Conservation (phyloP, 208 protist genomes). For the Trypanosoma platydactyli region DNA sequence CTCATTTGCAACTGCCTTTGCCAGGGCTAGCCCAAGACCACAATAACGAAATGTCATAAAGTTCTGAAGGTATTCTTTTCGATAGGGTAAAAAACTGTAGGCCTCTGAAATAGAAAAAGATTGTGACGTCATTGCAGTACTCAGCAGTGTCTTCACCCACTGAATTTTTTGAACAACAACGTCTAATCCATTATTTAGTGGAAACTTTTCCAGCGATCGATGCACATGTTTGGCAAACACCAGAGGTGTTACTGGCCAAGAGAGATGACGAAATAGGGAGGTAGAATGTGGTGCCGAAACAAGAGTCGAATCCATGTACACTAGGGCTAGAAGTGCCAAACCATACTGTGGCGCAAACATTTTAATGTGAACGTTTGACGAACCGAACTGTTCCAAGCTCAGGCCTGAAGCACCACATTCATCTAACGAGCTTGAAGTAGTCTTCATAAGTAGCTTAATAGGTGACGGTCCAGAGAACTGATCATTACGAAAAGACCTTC, state of each 20-base stretch:
- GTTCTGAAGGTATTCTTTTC: slow-evolving; percentile 10
- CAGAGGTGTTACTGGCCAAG: slow-evolving; percentile 15
- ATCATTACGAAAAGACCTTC: neutral
- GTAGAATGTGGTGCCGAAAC: neutral
- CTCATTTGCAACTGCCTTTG: neutral
- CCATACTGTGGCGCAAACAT: slow-evolving; percentile 8
- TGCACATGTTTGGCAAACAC: slow-evolving; percentile 8
- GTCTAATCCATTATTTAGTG: neutral
- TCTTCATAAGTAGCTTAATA: slow-evolving; percentile 11
- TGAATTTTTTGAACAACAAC: slow-evolving; percentile 3
- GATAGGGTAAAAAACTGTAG: neutral
- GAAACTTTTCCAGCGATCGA: neutral
- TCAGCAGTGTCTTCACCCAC: slow-evolving; percentile 17
- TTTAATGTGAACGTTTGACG: neutral
- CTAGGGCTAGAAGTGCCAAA: slow-evolving; percentile 12
- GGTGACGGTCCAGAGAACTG: slow-evolving; percentile 7
- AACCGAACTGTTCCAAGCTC: too few relatives aligned
- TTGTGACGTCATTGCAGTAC: neutral
- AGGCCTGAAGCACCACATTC: too few relatives aligned
- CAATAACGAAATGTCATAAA: slow-evolving; percentile 10
- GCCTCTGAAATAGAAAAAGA: neutral
- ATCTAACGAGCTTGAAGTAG: too few relatives aligned
- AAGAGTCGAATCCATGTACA: slow-evolving; percentile 11
- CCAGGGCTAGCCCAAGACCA: slow-evolving; percentile 15
- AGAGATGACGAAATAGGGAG: slow-evolving; percentile 4